Evolutionary conservation across 1,139 yeast genomes (phyloP).

Genomic region (Blastobotrys buckinghamii): DNA sequence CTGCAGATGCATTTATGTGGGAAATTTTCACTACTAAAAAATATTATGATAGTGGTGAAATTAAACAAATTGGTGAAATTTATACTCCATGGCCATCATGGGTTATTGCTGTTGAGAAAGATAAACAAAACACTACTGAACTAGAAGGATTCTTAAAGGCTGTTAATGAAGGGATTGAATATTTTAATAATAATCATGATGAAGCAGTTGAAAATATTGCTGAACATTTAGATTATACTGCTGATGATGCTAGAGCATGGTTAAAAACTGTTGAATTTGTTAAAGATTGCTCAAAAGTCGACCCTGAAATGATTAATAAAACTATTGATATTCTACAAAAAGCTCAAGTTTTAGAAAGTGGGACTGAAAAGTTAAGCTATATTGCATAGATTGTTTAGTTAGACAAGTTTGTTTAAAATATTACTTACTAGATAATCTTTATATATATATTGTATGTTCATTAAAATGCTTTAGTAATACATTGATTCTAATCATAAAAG

Average conservation of each 20-base stretch:
- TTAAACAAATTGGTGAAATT: conserved; percentile 78
- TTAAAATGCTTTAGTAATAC: too few species aligned
- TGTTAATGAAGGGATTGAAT: conserved; percentile 59
- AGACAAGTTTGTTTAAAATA: too few species aligned
- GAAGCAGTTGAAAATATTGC: conserved; percentile 65
- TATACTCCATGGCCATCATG: conserved; percentile 97
- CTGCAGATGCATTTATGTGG: conserved; percentile 92
- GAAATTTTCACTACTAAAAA: conserved; percentile 84
- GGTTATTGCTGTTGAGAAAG: conserved; percentile 58
- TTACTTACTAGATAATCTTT: too few species aligned
- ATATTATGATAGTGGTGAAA: conserved; percentile 73
- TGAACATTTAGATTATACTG: conserved; percentile 64
- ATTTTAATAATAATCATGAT: conserved; percentile 54
- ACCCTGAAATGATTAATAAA: conserved; percentile 47
- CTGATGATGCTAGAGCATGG: conserved; percentile 77
- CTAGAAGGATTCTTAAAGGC: conserved; percentile 45
- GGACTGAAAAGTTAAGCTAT: conserved; percentile 17
- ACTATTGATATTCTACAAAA: conserved; percentile 53
- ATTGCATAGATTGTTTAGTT: background rate
- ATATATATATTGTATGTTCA: too few species aligned
- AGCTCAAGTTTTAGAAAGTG: conserved; percentile 49
- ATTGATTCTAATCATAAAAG: too few species aligned
- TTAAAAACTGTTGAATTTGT: conserved; percentile 66
- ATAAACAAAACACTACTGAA: conserved; percentile 29
- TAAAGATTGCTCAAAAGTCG: conserved; percentile 43